Conservation (phyloP, 2,329 filamentous ascomycete genomes). For the Colletotrichum sublineola region DNA sequence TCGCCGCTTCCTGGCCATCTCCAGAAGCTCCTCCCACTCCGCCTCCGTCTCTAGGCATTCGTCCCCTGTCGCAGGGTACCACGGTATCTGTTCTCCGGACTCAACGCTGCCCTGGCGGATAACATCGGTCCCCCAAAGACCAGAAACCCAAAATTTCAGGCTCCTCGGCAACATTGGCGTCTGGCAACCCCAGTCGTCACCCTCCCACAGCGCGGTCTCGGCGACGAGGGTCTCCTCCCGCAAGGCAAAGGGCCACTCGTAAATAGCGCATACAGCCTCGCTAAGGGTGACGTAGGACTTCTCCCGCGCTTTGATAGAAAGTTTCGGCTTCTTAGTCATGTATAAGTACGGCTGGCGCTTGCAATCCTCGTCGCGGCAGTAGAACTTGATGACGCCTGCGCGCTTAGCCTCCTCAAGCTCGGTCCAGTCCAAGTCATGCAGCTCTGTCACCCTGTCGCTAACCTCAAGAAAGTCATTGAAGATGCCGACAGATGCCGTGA, state of each 20-base stretch:
- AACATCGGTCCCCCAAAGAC: constrained; percentile 7
- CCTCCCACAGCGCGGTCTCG: constrained; percentile 4
- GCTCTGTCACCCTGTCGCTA: constrained; percentile 6
- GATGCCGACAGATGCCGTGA: neutral
- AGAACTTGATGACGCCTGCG: neutral
- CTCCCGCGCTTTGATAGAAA: constrained; percentile 5
- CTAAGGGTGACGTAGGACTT: constrained; percentile 1
- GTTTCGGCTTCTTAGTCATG: constrained; percentile 1
- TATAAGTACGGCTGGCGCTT: constrained; percentile 4
- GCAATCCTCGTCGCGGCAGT: constrained; percentile 3
- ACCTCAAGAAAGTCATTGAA: constrained; percentile 5
- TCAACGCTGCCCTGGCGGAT: neutral
- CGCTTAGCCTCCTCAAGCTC: neutral
- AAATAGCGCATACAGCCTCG: constrained; percentile 10
- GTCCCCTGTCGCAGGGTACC: neutral
- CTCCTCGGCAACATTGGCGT: neutral
- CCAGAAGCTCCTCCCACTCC: constrained; percentile 14
- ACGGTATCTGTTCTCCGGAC: neutral
- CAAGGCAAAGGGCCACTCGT: neutral
- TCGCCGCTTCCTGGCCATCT: constrained; percentile 1
- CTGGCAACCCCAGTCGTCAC: constrained; percentile 1
- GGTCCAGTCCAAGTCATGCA: neutral
- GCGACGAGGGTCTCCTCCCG: constrained; percentile 15
- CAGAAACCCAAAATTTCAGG: constrained; percentile 13
- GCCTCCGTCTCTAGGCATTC: constrained; percentile 4